These are phyloP conservation scores for Globisporangium paddicum DNA, from an alignment of 352 stramenopile genomes.

Conservation along the genomic window DNA sequence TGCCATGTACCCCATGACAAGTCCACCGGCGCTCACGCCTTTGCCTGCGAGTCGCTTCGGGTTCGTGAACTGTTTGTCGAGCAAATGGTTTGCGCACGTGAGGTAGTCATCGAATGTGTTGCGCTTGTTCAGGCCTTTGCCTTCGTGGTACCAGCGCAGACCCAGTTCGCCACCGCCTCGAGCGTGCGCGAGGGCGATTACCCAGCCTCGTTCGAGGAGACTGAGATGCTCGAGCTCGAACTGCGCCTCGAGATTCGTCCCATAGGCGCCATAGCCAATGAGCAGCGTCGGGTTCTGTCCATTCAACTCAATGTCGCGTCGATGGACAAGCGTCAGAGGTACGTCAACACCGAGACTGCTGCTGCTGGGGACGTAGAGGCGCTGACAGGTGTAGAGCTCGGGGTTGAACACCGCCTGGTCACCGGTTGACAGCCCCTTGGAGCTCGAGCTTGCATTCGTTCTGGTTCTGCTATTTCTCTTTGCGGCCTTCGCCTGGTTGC, in stretches of 20 bases:
- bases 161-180: slow-evolving; percentile 88
- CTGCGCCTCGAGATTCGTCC: slow-evolving; percentile 79
- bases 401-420: slow-evolving; percentile 10
- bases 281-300: slow-evolving; percentile 78
- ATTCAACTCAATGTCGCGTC: slow-evolving; percentile 41
- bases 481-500: not conserved
- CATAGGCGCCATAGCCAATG: slow-evolving; percentile 88
- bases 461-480: not conserved
- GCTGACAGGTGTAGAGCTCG: slow-evolving; percentile 37
- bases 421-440: not conserved
- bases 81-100: slow-evolving; percentile 55
- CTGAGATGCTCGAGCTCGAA: slow-evolving; percentile 84
- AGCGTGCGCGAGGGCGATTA: slow-evolving; percentile 87
- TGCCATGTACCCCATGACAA: slow-evolving; percentile 85
- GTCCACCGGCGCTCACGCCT: slow-evolving; percentile 77
- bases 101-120: slow-evolving; percentile 87
- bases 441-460: not conserved
- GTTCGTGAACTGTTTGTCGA: slow-evolving; percentile 58
- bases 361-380: slow-evolving; percentile 36
- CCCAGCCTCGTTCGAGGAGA: slow-evolving; percentile 83
- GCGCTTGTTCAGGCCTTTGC: slow-evolving; percentile 72
- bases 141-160: slow-evolving; percentile 83
- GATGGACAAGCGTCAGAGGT: slow-evolving; percentile 76
- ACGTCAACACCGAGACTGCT: slow-evolving; percentile 38
- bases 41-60: slow-evolving; percentile 65